These are phyloP conservation scores for Ophiocordyceps camponoti-saundersi DNA, from an alignment of 2,329 filamentous ascomycete species.

Conservation along the genomic window DNA sequence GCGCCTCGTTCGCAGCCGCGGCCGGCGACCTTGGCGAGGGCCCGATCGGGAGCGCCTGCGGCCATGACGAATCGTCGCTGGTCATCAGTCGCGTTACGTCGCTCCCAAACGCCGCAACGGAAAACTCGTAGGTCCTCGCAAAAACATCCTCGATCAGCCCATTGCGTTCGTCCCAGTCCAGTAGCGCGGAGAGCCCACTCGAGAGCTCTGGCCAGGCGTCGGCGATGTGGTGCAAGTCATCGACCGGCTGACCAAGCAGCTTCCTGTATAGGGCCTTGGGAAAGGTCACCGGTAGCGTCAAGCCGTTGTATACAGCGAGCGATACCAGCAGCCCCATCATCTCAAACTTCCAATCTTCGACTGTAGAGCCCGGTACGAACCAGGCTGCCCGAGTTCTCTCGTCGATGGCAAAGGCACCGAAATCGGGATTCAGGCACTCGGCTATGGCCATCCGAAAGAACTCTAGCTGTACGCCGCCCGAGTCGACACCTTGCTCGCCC, in stretches of 20 bases:
- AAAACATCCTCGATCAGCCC: constrained; percentile 71
- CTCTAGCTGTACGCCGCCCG: constrained; percentile 90
- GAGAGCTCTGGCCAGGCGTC: constrained; percentile 80
- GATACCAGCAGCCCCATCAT: constrained; percentile 77
- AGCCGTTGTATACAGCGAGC: constrained; percentile 79
- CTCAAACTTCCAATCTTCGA: constrained; percentile 80
- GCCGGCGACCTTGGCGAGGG: constrained; percentile 9
- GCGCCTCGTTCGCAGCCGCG: constrained; percentile 30
- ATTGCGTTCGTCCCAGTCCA: constrained; percentile 60
- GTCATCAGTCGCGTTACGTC: constrained; percentile 41
- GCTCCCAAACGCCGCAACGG: constrained; percentile 39
- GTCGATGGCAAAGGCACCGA: constrained; percentile 70
- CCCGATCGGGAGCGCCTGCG: constrained; percentile 24
- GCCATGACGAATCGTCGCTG: constrained; percentile 26
- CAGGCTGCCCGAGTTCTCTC: constrained; percentile 62
- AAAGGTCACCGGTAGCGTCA: constrained; percentile 81
- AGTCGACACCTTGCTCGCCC: constrained; percentile 81
- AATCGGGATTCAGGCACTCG: constrained; percentile 61
- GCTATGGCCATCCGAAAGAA: constrained; percentile 78
- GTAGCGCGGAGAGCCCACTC: constrained; percentile 53
- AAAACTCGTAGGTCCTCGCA: constrained; percentile 74
- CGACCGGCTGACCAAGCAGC: constrained; percentile 52
- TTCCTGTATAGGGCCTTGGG: constrained; percentile 72
- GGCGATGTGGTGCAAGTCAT: constrained; percentile 56
- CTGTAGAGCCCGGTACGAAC: constrained; percentile 70